A percentile compares a stretch with the other conserved stretches of the same genome.
phyloP scores from a whole-genome alignment of 2,329 filamentous ascomycete genomes.

The Botrytis galanthina region DNA sequence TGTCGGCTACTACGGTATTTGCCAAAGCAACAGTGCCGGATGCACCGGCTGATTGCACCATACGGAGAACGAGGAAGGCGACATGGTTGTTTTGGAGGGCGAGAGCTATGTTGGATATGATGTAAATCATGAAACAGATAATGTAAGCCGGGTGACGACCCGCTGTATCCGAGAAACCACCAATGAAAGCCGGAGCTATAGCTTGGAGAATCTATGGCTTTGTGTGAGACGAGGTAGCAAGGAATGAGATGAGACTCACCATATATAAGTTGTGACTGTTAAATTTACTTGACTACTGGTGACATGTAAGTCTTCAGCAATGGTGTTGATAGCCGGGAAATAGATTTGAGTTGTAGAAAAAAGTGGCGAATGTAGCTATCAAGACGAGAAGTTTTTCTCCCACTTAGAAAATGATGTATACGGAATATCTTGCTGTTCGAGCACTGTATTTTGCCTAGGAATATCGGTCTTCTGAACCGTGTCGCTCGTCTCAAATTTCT shows the following conservation, averaged over 20 bases:
- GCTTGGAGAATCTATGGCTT: constrained; percentile 53
- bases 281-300: constrained; percentile 41
- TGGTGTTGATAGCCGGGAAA: constrained; percentile 50
- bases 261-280: constrained; percentile 43
- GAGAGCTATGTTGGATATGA: constrained; percentile 53
- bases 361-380: constrained; percentile 35
- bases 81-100: constrained; percentile 50
- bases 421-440: constrained; percentile 24
- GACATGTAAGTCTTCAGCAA: constrained; percentile 50
- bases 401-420: constrained; percentile 30
- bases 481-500: not conserved
- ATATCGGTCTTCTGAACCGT: not conserved
- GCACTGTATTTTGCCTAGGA: not conserved
- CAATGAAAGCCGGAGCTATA: constrained; percentile 55
- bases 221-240: not conserved
- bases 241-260: constrained; percentile 24
- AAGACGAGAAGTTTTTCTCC: constrained; percentile 47
- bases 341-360: constrained; percentile 50
- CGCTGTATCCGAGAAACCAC: constrained; percentile 52
- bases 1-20: constrained; percentile 60
- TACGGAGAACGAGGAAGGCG: constrained; percentile 52
- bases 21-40: constrained; percentile 58
- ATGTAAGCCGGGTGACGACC: constrained; percentile 56
- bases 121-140: constrained; percentile 52
- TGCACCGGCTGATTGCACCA: constrained; percentile 52